Evolutionary conservation across 2,329 filamentous ascomycete species (phyloP).

Genomic region (Colletotrichum sp.): DNA sequence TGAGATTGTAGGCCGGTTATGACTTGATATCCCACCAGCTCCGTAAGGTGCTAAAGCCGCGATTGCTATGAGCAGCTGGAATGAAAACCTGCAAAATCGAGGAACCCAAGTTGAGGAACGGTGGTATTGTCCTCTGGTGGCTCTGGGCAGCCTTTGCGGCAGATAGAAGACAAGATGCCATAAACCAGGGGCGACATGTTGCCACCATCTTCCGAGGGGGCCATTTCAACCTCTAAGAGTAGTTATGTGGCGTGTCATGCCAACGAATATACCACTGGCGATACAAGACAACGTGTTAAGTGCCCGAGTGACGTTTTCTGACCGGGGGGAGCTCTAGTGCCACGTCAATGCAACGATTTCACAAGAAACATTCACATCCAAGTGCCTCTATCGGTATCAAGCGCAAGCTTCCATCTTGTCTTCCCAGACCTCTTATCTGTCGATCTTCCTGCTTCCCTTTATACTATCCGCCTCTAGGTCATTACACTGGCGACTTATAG

Average conservation of each 20-base stretch:
- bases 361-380: too few species aligned
- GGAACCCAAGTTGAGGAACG: too few species aligned
- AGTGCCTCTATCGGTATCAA: too few species aligned
- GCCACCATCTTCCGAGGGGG: too few species aligned
- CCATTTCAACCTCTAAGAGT: too few species aligned
- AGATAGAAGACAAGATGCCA: too few species aligned
- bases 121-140: too few species aligned
- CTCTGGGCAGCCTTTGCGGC: too few species aligned
- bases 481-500: neutral
- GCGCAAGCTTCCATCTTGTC: too few species aligned
- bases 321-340: fast-evolving
- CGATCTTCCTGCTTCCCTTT: neutral
- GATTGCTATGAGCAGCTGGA: neutral
- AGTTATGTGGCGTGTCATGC: too few species aligned
- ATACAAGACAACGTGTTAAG: too few species aligned
- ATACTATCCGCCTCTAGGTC: neutral
- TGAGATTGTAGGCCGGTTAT: neutral
- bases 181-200: neutral
- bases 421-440: neutral
- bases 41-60: neutral
- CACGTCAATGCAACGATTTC: neutral
- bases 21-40: neutral
- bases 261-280: neutral
- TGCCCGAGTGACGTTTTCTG: too few species aligned
- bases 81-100: neutral